Evolutionary conservation across 169 alveolate species (phyloP).

Genomic region (Babesia sp.): DNA sequence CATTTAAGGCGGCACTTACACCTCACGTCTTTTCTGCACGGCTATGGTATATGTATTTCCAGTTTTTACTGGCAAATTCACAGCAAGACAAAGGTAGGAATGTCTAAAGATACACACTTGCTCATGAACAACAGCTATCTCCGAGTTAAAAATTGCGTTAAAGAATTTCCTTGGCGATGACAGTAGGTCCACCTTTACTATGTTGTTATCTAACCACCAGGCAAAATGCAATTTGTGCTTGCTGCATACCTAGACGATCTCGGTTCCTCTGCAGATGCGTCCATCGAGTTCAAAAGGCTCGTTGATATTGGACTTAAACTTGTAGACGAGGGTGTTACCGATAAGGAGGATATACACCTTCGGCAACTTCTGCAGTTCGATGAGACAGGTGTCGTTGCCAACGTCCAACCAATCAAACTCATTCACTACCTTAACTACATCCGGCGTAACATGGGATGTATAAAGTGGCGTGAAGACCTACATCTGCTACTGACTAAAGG

Average conservation of each 20-base stretch:
- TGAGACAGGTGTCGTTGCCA: not conserved
- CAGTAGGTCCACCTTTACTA: not conserved
- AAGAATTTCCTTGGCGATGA: conserved; percentile 29
- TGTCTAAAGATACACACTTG: not conserved
- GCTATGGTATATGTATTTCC: conserved; percentile 76
- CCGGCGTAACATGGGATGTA: conserved; percentile 40
- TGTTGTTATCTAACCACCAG: not conserved
- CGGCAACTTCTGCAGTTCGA: conserved; percentile 47
- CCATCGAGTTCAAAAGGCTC: conserved; percentile 33
- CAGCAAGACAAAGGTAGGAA: conserved; percentile 55
- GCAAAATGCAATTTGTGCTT: conserved; percentile 44
- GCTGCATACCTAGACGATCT: conserved; percentile 55
- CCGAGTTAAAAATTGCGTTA: conserved; percentile 16
- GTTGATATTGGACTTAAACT: conserved; percentile 34
- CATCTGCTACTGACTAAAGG: conserved; percentile 26
- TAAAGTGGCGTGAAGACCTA: conserved; percentile 46
- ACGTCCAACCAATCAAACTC: conserved; percentile 13
- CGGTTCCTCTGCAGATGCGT: conserved; percentile 25
- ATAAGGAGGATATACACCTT: conserved; percentile 24
- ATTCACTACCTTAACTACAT: conserved; percentile 58
- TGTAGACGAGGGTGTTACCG: conserved; percentile 13
- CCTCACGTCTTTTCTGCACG: conserved; percentile 66
- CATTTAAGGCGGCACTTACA: conserved; percentile 63
- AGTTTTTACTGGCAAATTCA: conserved; percentile 64
- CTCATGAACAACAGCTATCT: conserved; percentile 13